Percentiles rank a stretch among this genome's conserved stretches.
These are phyloP conservation scores for Lactarius quietus DNA, from an alignment of 768 basidiomycete species.

Conservation along the genomic window DNA sequence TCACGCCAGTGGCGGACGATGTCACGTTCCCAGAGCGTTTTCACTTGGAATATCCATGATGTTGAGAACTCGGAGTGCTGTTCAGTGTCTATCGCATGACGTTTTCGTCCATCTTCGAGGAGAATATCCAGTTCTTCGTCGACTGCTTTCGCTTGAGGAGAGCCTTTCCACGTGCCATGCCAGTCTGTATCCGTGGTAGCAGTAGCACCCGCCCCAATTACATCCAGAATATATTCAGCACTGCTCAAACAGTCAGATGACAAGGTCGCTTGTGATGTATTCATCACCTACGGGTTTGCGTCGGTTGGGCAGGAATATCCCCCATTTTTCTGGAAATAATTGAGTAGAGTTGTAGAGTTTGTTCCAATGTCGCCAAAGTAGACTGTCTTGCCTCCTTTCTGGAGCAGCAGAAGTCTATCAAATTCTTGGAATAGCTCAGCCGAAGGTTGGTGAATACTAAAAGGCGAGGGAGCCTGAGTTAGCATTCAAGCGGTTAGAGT, in stretches of 20 bases:
- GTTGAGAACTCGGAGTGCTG: slow-evolving; percentile 37
- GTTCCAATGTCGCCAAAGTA: slow-evolving; percentile 69
- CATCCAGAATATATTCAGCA: slow-evolving; percentile 48
- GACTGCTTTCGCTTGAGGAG: slow-evolving; percentile 38
- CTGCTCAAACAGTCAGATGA: slow-evolving; percentile 27
- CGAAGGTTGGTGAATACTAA: slow-evolving; percentile 59
- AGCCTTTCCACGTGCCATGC: slow-evolving; percentile 47
- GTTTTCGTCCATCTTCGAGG: slow-evolving; percentile 37
- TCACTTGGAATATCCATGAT: slow-evolving; percentile 39
- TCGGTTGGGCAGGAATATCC: slow-evolving; percentile 54
- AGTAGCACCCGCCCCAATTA: slow-evolving; percentile 55
- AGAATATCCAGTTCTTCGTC: slow-evolving; percentile 43
- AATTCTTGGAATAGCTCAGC: slow-evolving; percentile 83
- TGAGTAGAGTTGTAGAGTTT: slow-evolving; percentile 56
- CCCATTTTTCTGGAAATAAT: slow-evolving; percentile 75
- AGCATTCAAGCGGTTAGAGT: neutral
- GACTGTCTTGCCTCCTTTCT: slow-evolving; percentile 68
- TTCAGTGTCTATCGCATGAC: slow-evolving; percentile 28
- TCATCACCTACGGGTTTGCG: slow-evolving; percentile 58
- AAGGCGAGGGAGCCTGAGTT: neutral
- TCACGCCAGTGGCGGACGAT: slow-evolving; percentile 38
- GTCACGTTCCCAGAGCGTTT: slow-evolving; percentile 34
- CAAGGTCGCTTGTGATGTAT: neutral
- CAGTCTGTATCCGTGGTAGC: slow-evolving; percentile 45
- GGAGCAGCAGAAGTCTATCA: slow-evolving; percentile 72